A percentile compares a stretch with the other conserved stretches of the same genome.
phyloP scores from a whole-genome alignment of 2,329 filamentous ascomycete genomes.

The Trichoderma atroviride region DNA sequence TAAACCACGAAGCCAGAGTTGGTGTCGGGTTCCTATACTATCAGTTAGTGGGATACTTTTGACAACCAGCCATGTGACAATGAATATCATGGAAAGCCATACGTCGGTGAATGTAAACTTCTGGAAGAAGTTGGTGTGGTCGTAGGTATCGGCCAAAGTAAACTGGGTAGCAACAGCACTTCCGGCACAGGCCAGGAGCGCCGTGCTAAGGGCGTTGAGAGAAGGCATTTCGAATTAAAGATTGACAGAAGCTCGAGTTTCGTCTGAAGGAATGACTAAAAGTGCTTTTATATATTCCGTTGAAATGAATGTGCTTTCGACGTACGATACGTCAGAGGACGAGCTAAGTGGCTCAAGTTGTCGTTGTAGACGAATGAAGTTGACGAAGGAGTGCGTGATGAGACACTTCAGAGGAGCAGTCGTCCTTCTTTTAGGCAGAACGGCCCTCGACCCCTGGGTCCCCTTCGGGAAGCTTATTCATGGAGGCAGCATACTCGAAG shows the following conservation, averaged over 20 bases:
- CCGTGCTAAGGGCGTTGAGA: constrained; percentile 44
- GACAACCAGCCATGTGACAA: not conserved
- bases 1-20: constrained; percentile 68
- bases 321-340: constrained; percentile 26
- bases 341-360: constrained; percentile 20
- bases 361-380: not conserved
- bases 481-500: not conserved
- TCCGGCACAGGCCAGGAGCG: constrained; percentile 42
- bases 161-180: constrained; percentile 39
- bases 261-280: constrained; percentile 10
- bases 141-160: constrained; percentile 47
- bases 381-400: constrained; percentile 19
- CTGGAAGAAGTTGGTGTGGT: constrained; percentile 50
- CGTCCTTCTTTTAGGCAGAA: constrained; percentile 19
- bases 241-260: constrained; percentile 1
- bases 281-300: constrained; percentile 27
- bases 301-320: constrained; percentile 33
- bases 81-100: constrained; percentile 19
- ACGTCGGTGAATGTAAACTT: constrained; percentile 51
- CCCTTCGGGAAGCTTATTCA: constrained; percentile 2
- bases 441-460: constrained; percentile 1
- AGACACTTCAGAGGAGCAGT: constrained; percentile 17
- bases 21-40: constrained; percentile 51
- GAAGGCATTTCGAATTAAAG: constrained; percentile 43
- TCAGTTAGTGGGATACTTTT: not conserved